Percentiles rank a stretch among this genome's conserved stretches.
phyloP scores from a whole-genome alignment of 495 filamentous ascomycete genomes.

The Penicillium goetzii region DNA sequence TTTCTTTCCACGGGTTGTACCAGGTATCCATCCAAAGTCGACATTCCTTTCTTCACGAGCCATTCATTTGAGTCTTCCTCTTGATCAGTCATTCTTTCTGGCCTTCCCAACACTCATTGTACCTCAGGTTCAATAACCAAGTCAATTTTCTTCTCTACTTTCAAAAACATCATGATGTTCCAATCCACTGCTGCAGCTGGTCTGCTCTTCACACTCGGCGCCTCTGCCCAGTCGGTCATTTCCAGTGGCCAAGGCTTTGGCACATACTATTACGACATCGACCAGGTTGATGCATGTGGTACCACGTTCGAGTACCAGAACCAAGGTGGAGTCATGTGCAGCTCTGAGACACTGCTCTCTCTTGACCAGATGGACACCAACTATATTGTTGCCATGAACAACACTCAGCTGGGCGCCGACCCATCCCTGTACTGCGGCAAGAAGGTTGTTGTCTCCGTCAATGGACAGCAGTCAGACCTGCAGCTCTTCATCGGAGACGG shows the following conservation, averaged over 20 bases:
- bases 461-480: slow-evolving; percentile 19
- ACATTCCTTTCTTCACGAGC: neutral
- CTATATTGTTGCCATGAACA: slow-evolving; percentile 25
- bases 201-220: neutral
- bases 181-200: neutral
- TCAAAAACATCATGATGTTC: slow-evolving; percentile 1
- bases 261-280: slow-evolving; percentile 26
- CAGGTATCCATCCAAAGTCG: neutral
- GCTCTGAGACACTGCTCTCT: slow-evolving; percentile 14
- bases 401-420: slow-evolving; percentile 13
- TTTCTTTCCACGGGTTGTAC: neutral
- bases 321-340: slow-evolving; percentile 19
- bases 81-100: neutral
- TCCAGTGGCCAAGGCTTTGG: slow-evolving; percentile 15
- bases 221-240: slow-evolving; percentile 4
- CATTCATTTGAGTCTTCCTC: neutral
- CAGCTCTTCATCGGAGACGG: slow-evolving; percentile 25
- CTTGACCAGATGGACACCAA: slow-evolving; percentile 22
- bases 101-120: neutral
- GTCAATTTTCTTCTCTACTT: neutral
- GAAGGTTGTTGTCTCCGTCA: slow-evolving; percentile 23
- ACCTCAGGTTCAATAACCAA: neutral
- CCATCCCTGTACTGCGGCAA: slow-evolving; percentile 23
- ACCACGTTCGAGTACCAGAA: slow-evolving; percentile 21
- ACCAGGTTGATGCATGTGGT: slow-evolving; percentile 19